Evolutionary conservation across 2,329 filamentous ascomycete genomes (phyloP).

Genomic region (Pestalotiopsis sp.): DNA sequence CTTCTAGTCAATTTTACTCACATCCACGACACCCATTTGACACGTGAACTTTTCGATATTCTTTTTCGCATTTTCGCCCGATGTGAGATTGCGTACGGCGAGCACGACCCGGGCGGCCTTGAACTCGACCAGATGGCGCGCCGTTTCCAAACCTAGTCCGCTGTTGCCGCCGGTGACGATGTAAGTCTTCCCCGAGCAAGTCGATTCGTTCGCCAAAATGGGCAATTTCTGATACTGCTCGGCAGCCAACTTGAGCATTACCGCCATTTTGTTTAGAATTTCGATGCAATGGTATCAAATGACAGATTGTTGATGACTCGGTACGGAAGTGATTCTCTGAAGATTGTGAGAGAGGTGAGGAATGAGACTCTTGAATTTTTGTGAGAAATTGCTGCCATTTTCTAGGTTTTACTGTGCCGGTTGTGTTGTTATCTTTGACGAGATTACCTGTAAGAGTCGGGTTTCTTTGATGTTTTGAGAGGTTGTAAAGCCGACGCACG

Average conservation of each 20-base stretch:
- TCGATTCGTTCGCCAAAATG: slow-evolving; percentile 8
- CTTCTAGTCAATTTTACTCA: background rate
- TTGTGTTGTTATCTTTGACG: background rate
- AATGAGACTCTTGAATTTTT: background rate
- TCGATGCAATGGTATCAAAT: background rate
- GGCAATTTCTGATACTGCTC: slow-evolving; percentile 14
- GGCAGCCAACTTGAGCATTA: slow-evolving; percentile 11
- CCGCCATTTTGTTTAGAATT: slow-evolving; percentile 5
- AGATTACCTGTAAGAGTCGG: background rate
- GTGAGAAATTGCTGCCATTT: background rate
- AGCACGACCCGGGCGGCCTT: slow-evolving; percentile 9
- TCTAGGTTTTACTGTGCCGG: background rate
- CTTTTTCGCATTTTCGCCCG: slow-evolving; percentile 14
- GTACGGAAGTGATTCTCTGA: background rate
- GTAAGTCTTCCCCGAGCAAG: slow-evolving; percentile 13
- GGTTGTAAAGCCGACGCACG: background rate
- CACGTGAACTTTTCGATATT: slow-evolving; percentile 14
- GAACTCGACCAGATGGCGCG: slow-evolving; percentile 9
- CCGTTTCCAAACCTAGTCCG: slow-evolving; percentile 10
- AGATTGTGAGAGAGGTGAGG: background rate
- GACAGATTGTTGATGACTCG: background rate
- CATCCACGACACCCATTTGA: slow-evolving; percentile 11
- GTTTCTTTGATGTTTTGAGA: background rate
- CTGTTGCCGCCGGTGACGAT: slow-evolving; percentile 12
- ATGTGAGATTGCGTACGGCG: slow-evolving; percentile 13